These are phyloP conservation scores for Trichophaea hybrida DNA, from an alignment of 2,329 filamentous ascomycete genomes.

Conservation along the genomic window DNA sequence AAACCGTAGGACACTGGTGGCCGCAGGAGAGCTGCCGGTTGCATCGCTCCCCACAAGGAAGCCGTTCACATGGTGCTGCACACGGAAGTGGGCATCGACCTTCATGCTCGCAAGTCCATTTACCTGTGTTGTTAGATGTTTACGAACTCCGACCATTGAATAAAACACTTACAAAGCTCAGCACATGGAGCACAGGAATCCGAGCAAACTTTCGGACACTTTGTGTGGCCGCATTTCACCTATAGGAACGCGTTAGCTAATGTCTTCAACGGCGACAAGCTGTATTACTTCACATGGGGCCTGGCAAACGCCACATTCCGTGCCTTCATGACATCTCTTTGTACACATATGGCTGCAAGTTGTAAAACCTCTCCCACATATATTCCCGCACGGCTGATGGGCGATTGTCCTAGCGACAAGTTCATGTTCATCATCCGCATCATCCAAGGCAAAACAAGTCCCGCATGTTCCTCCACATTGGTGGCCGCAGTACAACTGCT, in stretches of 20 bases:
- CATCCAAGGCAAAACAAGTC: conserved; percentile 31
- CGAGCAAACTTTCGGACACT: conserved; percentile 45
- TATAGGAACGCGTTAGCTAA: neutral
- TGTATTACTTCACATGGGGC: conserved; percentile 38
- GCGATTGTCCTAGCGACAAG: conserved; percentile 24
- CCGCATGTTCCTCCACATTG: conserved; percentile 39
- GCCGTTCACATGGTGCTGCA: conserved; percentile 50
- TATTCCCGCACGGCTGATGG: conserved; percentile 37
- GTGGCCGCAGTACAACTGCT: conserved; percentile 43
- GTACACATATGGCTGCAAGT: conserved; percentile 45
- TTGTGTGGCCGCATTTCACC: conserved; percentile 42
- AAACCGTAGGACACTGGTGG: conserved; percentile 51
- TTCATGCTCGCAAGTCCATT: conserved; percentile 42
- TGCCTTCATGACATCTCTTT: conserved; percentile 39
- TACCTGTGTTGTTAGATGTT: conserved; percentile 46
- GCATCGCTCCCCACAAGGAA: conserved; percentile 51
- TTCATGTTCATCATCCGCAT: neutral
- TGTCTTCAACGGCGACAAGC: neutral
- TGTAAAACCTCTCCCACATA: conserved; percentile 39
- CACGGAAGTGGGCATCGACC: conserved; percentile 37
- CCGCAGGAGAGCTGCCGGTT: conserved; percentile 41
- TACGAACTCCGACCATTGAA: conserved; percentile 10
- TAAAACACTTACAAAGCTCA: conserved; percentile 40
- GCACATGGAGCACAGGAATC: conserved; percentile 41
- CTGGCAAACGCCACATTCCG: conserved; percentile 37